A percentile compares a stretch with the other conserved stretches of the same genome.
These are phyloP conservation scores for Cerioporus squamosus DNA, from an alignment of 1,284 basidiomycete genomes.

Conservation along the genomic window DNA sequence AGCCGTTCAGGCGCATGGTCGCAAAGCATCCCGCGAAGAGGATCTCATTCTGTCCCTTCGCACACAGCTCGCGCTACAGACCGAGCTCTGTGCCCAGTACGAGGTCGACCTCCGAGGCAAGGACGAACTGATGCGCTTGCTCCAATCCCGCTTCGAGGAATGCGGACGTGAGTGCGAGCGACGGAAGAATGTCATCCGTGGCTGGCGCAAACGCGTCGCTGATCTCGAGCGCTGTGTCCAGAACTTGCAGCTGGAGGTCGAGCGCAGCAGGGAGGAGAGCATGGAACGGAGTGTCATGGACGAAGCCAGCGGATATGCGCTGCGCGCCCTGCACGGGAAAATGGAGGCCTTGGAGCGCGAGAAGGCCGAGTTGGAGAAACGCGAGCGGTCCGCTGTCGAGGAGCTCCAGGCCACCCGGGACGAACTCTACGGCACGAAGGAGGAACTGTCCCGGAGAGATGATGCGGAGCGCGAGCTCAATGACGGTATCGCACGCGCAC, in stretches of 20 bases:
- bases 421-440: constrained; percentile 50
- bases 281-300: constrained; percentile 78
- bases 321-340: constrained; percentile 67
- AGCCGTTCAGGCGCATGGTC: constrained; percentile 45
- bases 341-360: constrained; percentile 66
- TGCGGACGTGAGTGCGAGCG: constrained; percentile 64
- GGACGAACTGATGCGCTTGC: constrained; percentile 68
- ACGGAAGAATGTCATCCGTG: constrained; percentile 53
- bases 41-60: constrained; percentile 70
- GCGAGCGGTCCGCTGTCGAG: constrained; percentile 38
- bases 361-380: constrained; percentile 50
- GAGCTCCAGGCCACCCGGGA: constrained; percentile 39
- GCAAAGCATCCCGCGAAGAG: constrained; percentile 70
- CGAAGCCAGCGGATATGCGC: constrained; percentile 71
- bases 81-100: constrained; percentile 72
- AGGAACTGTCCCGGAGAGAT: constrained; percentile 53
- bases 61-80: constrained; percentile 70
- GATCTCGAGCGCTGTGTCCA: constrained; percentile 70
- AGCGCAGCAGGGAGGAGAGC: constrained; percentile 66
- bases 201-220: constrained; percentile 74
- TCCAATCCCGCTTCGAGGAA: constrained; percentile 55
- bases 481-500: constrained; percentile 53
- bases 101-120: constrained; percentile 72
- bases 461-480: constrained; percentile 55
- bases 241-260: constrained; percentile 70